These are phyloP conservation scores for Melampsora americana DNA, from an alignment of 1,284 basidiomycete species.

Conservation along the genomic window DNA sequence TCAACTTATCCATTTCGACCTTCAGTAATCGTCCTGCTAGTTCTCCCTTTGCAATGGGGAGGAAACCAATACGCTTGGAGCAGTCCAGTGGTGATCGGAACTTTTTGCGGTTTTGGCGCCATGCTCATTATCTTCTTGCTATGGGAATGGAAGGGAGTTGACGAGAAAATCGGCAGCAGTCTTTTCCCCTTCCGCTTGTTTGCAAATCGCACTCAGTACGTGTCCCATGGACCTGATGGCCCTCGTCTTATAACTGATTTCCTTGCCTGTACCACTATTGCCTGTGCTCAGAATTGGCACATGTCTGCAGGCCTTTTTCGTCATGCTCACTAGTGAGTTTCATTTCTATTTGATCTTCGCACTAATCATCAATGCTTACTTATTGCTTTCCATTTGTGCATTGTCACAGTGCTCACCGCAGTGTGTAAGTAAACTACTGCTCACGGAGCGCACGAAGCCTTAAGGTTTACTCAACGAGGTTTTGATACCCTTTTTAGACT, in stretches of 20 bases:
- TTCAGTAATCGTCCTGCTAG: not conserved
- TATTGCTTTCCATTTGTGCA: not conserved
- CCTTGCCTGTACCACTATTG: not conserved
- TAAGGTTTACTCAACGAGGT: not conserved
- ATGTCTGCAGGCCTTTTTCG: constrained; percentile 1
- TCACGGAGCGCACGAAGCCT: not conserved
- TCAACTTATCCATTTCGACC: not conserved
- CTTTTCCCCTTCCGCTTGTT: constrained; percentile 12
- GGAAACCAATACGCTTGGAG: constrained; percentile 6
- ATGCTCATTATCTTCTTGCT: not conserved
- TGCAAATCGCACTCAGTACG: constrained; percentile 3
- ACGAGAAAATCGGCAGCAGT: constrained; percentile 1
- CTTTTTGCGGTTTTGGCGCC: not conserved
- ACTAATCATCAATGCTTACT: not conserved
- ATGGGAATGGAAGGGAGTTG: constrained; percentile 8
- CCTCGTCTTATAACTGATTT: no score
- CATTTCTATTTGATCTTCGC: not conserved
- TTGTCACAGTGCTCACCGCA: not conserved
- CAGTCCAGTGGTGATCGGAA: not conserved
- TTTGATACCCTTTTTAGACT: not conserved
- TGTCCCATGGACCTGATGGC: not conserved
- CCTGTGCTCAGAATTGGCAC: not conserved
- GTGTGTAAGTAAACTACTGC: not conserved
- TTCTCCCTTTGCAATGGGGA: constrained; percentile 4
- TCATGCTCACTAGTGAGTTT: constrained; percentile 2